Base-by-base conservation (phyloP, 1,284 basidiomycete genomes). In the Cryptococcus maquisensis region DNA sequence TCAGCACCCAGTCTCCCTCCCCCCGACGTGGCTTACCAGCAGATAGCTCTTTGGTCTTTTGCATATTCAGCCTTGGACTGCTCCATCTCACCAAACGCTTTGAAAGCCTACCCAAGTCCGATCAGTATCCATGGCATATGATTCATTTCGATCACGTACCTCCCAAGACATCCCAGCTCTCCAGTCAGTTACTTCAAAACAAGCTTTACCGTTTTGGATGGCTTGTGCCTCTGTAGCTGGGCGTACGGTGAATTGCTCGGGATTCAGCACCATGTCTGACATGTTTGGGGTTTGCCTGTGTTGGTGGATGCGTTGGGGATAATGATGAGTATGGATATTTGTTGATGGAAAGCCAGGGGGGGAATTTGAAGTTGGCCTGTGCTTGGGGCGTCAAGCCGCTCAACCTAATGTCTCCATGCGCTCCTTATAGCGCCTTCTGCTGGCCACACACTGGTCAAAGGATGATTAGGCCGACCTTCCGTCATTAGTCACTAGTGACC, bases 191-290 rank as follows among this genome's bases (percentile, higher is more conserved):
- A 51, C 36, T 28, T 56, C 54, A 20, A 18, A 56, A 20, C 49
- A 51, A 47, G 54, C 54, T 21, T 51, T 26, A 4, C 16, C 23
- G 36, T 56, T 49, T 24, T 47, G 24, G 15, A 26, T 15, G 5
- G 24, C 38, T 26, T 56, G 54, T 24, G 37, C 45, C 4, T 46
- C 40, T 10, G 35, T 47, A 9, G 54, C 54, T 28, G 51, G 28
- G 18, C 49, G 43, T 23, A 56, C 51, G 6, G 54, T 56, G 23
- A 20, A 56, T 6, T 51, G 20, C 37, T 42, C 46, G 41, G 37
- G 47, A 28, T 42, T 35, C 9, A 50, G 21, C 2, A 20, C 16
- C 20, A 16, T 16, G 23, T 10, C 16, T 3, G 47, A 49, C 23
- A 15, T 13, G 13, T 15, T 21, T 36, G 35, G 37, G 15, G 18